phyloP scores from a whole-genome alignment of 305 asterid species.

The Lippia alba region DNA sequence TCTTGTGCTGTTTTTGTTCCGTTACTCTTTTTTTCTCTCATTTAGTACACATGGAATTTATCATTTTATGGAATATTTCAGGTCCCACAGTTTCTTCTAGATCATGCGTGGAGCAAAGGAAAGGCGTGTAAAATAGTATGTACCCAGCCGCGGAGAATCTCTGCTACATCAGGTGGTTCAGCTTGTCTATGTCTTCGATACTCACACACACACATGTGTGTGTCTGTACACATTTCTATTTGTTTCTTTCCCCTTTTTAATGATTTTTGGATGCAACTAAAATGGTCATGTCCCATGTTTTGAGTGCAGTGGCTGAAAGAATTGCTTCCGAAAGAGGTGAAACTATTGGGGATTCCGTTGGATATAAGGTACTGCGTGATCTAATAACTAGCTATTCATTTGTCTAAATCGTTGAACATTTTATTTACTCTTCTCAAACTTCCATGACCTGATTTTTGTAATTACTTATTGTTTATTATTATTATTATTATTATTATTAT shows the following conservation, averaged over 20 bases:
- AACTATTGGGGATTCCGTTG: constrained; percentile 83
- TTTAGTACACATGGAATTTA: constrained; percentile 14
- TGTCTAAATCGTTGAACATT: neutral
- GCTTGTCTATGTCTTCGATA: constrained; percentile 24
- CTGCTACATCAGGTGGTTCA: constrained; percentile 88
- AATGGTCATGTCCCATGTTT: constrained; percentile 36
- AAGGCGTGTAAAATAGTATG: constrained; percentile 88
- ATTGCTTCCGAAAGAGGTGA: constrained; percentile 97
- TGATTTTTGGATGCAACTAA: constrained; percentile 26
- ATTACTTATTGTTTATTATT: neutral
- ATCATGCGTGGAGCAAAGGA: constrained; percentile 86
- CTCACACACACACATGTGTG: too few species aligned
- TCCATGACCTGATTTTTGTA: neutral
- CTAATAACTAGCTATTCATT: constrained; percentile 4
- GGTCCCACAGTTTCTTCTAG: constrained; percentile 96
- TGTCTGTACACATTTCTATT: too few species aligned
- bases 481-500: too few species aligned
- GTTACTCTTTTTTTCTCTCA: neutral
- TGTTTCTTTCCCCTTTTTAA: constrained; percentile 29
- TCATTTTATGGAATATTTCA: constrained; percentile 37
- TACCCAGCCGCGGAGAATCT: constrained; percentile 94
- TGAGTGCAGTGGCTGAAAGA: constrained; percentile 90
- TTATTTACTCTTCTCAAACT: constrained; percentile 7
- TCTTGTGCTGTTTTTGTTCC: constrained; percentile 18
- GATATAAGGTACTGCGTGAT: constrained; percentile 77